Evolutionary conservation across 1,284 basidiomycete genomes (phyloP), one percentile per base, ranked within the genome.

Genomic region (Mycosarcoma mackinlayi): DNA sequence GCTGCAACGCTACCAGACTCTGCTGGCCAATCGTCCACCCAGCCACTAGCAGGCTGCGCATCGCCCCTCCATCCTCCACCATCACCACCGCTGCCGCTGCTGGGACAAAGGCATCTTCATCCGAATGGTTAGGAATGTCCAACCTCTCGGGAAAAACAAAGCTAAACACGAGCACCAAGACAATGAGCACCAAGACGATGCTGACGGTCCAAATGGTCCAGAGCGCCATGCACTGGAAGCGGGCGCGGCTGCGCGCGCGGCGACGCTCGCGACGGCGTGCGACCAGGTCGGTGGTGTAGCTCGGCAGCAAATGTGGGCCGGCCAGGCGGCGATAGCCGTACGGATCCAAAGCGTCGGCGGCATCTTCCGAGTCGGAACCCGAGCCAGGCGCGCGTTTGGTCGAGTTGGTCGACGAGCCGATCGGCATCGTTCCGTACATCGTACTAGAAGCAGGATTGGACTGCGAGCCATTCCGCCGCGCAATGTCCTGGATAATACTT

Each of bases 301-400:
- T 28, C 1, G 73, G 73, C 11, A 76, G 42, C 6, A 76, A 34
- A 10, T 64, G 50, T 3, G 73, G 60, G 0, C 73, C 73, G 4
- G 73, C 73, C 3, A 76, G 47, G 3, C 47, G 35, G 1, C 73
- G 48, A 30, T 76, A 76, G 7, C 73, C 73, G 35, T 76, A 76
- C 0, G 73, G 73, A 37, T 76, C 73, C 16, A 45, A 16, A 1
- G 46, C 44, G 6, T 66, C 65, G 25, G 38, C 25, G 3, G 9
- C 33, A 35, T 35, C 33, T 35, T 35, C 9, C 16, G 33, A 35
- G 16, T 35, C 33, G 16, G 33, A 6, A n/a, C 9, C n/a, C n/a
- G n/a, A n/a, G n/a, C n/a, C n/a, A n/a, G n/a, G n/a, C n/a, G n/a
- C n/a, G n/a, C n/a, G n/a, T n/a, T n/a, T n/a, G n/a, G n/a, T n/a